These are phyloP conservation scores for Mallotus repandus DNA, from an alignment of 441 rosid genomes.

Conservation along the genomic window DNA sequence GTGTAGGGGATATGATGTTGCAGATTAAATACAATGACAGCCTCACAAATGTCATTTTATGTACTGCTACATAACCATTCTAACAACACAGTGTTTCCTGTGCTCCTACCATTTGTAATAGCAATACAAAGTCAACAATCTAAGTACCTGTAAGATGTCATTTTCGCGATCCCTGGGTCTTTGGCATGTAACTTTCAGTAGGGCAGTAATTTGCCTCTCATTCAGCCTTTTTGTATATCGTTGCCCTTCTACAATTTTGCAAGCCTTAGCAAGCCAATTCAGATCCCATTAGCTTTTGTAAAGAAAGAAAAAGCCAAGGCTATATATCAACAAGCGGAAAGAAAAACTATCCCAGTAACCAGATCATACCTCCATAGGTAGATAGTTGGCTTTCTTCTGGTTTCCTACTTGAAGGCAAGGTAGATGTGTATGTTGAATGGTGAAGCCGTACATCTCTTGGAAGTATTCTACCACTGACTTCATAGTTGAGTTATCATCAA, in stretches of 20 bases:
- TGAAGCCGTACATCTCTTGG: conserved; percentile 98
- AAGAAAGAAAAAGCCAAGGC: conserved; percentile 7
- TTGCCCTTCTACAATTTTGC: conserved; percentile 98
- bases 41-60: neutral
- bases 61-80: neutral
- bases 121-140: neutral
- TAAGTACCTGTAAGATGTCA: conserved; percentile 68
- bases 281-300: conserved; percentile 13
- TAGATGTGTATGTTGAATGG: conserved; percentile 82
- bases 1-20: conserved; percentile 2
- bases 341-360: neutral
- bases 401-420: conserved; percentile 99
- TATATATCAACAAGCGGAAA: neutral
- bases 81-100: neutral
- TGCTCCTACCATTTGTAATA: neutral
- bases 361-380: conserved; percentile 89
- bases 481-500: conserved; percentile 91
- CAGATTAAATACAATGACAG: neutral
- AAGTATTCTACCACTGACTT: conserved; percentile 96
- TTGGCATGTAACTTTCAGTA: conserved; percentile 89
- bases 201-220: conserved; percentile 89
- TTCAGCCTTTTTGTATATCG: conserved; percentile 87
- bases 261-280: conserved; percentile 53
- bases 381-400: conserved; percentile 93
- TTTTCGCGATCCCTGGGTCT: conserved; percentile 91